Evolutionary conservation across 441 rosid species (phyloP).

Genomic region (Flueggea neowawraea): DNA sequence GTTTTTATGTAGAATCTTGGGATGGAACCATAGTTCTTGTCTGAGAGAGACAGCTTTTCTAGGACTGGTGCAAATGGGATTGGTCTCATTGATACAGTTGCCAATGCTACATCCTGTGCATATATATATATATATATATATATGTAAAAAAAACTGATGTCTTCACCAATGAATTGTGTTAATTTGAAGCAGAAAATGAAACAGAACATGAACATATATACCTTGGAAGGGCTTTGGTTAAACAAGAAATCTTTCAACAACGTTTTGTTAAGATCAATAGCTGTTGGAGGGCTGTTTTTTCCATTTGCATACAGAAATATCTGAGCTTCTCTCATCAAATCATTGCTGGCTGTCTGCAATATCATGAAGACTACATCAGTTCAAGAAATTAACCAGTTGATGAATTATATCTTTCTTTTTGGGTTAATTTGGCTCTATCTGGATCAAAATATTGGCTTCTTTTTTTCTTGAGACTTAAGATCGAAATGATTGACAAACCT

Average conservation of each 20-base stretch:
- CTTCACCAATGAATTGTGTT: too few relatives aligned
- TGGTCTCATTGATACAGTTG: conserved; percentile 82
- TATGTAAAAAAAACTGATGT: background rate
- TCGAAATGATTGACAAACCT: conserved; percentile 11
- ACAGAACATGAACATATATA: conserved; percentile 16
- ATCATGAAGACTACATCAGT: background rate
- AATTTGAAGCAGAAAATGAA: too few relatives aligned
- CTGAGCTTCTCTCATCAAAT: conserved; percentile 67
- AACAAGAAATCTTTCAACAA: conserved; percentile 65
- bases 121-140: too few relatives aligned
- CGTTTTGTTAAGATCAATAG: conserved; percentile 78
- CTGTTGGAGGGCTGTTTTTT: conserved; percentile 73
- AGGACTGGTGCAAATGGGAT: conserved; percentile 82
- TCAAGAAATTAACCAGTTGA: too few relatives aligned
- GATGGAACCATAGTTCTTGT: conserved; percentile 57
- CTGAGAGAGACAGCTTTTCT: conserved; percentile 69
- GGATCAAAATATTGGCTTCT: too few relatives aligned
- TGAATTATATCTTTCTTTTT: too few relatives aligned
- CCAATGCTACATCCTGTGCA: conserved; percentile 68
- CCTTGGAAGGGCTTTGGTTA: conserved; percentile 87
- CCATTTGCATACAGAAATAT: conserved; percentile 79
- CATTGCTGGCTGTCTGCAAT: conserved; percentile 62
- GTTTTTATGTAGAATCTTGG: conserved; percentile 69
- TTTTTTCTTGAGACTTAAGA: too few relatives aligned
- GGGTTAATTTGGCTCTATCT: too few relatives aligned